phyloP scores from a whole-genome alignment of 2,329 filamentous ascomycete genomes.

The Pseudocercospora musae region DNA sequence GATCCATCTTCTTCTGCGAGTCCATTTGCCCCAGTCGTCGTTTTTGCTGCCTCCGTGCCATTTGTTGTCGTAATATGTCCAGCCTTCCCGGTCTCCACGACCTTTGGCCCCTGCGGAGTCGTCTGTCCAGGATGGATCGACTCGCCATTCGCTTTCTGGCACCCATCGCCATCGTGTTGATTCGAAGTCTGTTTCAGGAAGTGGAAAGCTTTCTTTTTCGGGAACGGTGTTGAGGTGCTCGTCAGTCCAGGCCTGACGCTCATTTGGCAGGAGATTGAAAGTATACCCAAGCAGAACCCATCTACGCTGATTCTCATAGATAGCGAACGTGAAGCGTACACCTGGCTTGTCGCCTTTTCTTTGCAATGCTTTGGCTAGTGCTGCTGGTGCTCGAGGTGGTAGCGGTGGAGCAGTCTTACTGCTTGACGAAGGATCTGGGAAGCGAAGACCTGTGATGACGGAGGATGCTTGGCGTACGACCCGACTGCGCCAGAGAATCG shows the following conservation, averaged over 20 bases:
- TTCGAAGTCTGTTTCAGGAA: slow-evolving; percentile 64
- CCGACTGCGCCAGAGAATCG: slow-evolving; percentile 85
- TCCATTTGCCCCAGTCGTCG: slow-evolving; percentile 94
- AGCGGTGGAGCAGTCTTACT: slow-evolving; percentile 28
- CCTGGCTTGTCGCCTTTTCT: slow-evolving; percentile 56
- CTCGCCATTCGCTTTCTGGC: slow-evolving; percentile 76
- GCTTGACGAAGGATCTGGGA: slow-evolving; percentile 46
- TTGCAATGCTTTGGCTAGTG: slow-evolving; percentile 37
- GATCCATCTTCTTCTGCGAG: slow-evolving; percentile 89
- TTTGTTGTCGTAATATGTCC: slow-evolving; percentile 99
- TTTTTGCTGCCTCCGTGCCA: slow-evolving; percentile 87
- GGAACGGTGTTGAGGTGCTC: slow-evolving; percentile 84
- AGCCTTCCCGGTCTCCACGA: slow-evolving; percentile 64
- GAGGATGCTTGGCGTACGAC: slow-evolving; percentile 66
- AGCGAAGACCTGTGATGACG: slow-evolving; percentile 76
- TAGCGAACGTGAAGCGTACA: slow-evolving; percentile 91
- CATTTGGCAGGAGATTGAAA: slow-evolving; percentile 82
- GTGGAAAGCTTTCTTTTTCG: slow-evolving; percentile 66
- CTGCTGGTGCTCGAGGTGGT: slow-evolving; percentile 18
- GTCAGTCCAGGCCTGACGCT: slow-evolving; percentile 89
- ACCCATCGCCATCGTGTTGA: slow-evolving; percentile 76
- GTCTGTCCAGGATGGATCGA: slow-evolving; percentile 68
- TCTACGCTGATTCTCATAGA: slow-evolving; percentile 93
- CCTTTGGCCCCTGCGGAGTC: slow-evolving; percentile 30
- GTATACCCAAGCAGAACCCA: slow-evolving; percentile 98